Evolutionary conservation across 805 yeast species (phyloP).

Genomic region (Dipodascus geniculatus): DNA sequence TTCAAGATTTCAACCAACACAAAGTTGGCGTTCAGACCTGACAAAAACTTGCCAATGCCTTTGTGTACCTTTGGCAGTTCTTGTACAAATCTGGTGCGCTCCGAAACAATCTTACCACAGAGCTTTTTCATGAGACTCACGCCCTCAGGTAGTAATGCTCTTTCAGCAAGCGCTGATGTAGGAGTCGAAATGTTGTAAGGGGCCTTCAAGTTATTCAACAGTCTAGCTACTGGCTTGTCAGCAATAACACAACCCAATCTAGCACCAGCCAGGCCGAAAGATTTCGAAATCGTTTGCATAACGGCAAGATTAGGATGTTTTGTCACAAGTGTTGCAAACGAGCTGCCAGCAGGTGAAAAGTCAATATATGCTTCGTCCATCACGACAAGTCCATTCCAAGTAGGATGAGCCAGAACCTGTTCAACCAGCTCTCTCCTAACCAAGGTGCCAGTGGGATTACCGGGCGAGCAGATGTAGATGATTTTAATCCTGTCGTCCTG

Average conservation of each 20-base stretch:
- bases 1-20: slow-evolving; percentile 61
- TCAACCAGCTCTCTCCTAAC: slow-evolving; percentile 40
- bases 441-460: slow-evolving; percentile 82
- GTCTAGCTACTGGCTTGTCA: slow-evolving; percentile 43
- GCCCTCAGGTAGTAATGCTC: slow-evolving; percentile 56
- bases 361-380: slow-evolving; percentile 95
- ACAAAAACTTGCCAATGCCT: slow-evolving; percentile 64
- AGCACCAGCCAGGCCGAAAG: slow-evolving; percentile 94
- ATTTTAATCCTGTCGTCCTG: slow-evolving; percentile 58
- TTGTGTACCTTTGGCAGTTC: slow-evolving; percentile 40
- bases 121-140: slow-evolving; percentile 45
- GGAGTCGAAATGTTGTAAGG: slow-evolving; percentile 87
- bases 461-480: slow-evolving; percentile 85
- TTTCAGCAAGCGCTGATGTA: slow-evolving; percentile 61
- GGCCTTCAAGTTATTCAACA: slow-evolving; percentile 84
- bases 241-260: slow-evolving; percentile 77
- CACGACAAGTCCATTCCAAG: slow-evolving; percentile 69
- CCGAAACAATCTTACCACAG: slow-evolving; percentile 38
- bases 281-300: slow-evolving; percentile 84
- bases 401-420: slow-evolving; percentile 32
- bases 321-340: slow-evolving; percentile 68
- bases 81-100: slow-evolving; percentile 43
- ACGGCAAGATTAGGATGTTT: slow-evolving; percentile 75
- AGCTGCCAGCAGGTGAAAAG: slow-evolving; percentile 56
- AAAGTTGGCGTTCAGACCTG: slow-evolving; percentile 84